Evolutionary conservation across 768 basidiomycete species (phyloP).

Genomic region (Boletus tylopilopsis): DNA sequence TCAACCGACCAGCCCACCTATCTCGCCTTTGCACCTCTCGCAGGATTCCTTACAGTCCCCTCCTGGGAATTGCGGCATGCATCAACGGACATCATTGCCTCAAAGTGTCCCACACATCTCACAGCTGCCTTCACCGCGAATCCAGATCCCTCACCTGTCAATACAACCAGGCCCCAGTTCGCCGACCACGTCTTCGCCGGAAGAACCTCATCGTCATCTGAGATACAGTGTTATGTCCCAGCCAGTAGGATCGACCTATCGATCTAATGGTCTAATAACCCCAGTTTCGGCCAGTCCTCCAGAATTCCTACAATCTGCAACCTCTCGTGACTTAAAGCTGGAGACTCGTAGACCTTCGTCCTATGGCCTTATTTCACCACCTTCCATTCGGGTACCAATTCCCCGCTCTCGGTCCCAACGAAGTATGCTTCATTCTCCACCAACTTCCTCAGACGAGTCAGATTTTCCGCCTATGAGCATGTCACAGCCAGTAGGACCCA

Average conservation of each 20-base stretch:
- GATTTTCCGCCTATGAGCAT: background rate
- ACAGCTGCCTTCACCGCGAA: constrained; percentile 1
- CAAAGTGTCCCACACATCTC: background rate
- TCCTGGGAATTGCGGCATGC: background rate
- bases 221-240: constrained; percentile 7
- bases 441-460: constrained; percentile 9
- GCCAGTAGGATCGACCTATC: background rate
- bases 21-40: constrained; percentile 1
- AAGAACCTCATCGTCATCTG: constrained; percentile 9
- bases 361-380: background rate
- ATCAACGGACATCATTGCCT: constrained; percentile 4
- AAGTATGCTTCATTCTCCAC: background rate
- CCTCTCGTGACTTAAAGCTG: background rate
- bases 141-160: constrained; percentile 14
- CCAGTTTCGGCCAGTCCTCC: constrained; percentile 5
- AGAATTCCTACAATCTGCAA: background rate
- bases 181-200: constrained; percentile 15
- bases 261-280: background rate
- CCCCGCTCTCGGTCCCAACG: constrained; percentile 3
- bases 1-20: background rate
- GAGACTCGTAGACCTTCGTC: background rate
- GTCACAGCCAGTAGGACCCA: background rate
- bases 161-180: constrained; percentile 6
- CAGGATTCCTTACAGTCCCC: background rate
- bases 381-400: background rate